phyloP scores from a whole-genome alignment of 2,329 filamentous ascomycete genomes.

The Truncatella angustata region DNA sequence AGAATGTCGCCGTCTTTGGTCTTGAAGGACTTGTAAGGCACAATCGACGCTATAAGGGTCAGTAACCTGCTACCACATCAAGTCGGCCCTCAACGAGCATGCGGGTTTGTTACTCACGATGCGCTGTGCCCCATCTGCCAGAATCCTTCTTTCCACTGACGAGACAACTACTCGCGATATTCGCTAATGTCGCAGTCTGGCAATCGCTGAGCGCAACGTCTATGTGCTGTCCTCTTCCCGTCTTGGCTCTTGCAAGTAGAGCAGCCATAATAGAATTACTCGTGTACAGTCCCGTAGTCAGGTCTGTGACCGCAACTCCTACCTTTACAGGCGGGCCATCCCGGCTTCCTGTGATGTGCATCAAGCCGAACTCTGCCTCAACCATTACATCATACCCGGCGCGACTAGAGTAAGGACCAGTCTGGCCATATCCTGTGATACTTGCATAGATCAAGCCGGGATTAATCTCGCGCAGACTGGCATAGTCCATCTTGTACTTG shows the following conservation, averaged over 20 bases:
- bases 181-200: constrained; percentile 91
- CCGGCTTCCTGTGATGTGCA: constrained; percentile 93
- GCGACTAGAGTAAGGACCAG: constrained; percentile 80
- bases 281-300: constrained; percentile 93
- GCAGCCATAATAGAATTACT: constrained; percentile 96
- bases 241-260: constrained; percentile 70
- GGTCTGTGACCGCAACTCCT: constrained; percentile 91
- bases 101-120: constrained; percentile 60
- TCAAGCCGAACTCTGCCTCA: constrained; percentile 94
- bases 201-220: constrained; percentile 91
- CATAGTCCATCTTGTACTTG: constrained; percentile 90
- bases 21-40: constrained; percentile 85
- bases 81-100: neutral
- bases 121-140: constrained; percentile 93
- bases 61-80: constrained; percentile 1
- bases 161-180: constrained; percentile 88
- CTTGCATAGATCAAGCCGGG: constrained; percentile 88
- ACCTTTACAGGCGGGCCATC: constrained; percentile 95
- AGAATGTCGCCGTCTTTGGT: constrained; percentile 70
- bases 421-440: constrained; percentile 96
- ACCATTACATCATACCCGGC: constrained; percentile 99
- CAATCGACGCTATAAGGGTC: constrained; percentile 72
- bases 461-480: constrained; percentile 76
- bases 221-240: constrained; percentile 84
- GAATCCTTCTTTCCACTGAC: constrained; percentile 85